Base-by-base conservation (phyloP, 2,329 filamentous ascomycete genomes). In the Stagonosporopsis rhizophila region DNA sequence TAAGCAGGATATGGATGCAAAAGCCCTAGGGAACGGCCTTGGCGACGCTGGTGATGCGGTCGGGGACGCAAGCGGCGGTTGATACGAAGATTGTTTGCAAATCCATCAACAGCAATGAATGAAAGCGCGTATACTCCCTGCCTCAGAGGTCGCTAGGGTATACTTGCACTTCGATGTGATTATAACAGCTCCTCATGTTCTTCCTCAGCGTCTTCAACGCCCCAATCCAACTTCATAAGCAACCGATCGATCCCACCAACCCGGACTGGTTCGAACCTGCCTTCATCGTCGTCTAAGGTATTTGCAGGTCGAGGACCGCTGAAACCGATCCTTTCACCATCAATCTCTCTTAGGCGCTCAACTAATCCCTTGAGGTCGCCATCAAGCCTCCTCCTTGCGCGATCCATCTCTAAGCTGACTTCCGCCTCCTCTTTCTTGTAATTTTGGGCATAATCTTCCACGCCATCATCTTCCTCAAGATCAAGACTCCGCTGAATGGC, bases 181-280 rank as follows among this genome's bases (percentile, higher is more conserved):
- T 56, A 61, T 35, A 65, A 30, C 42, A 71, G 56, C 41, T 69
- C 67, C 28, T 64, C 64, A 22, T 37, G 23, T 17, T 69, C 64
- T 19, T 48, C 48, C 17, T 49, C 52, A 51, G 65, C 67, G 22
- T 72, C 73, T 12, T 74, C 71, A 4, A 56, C 69, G n/a, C 76
- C 75, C 74, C 84, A 86, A 63, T 96, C 92, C 66, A 97, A 79
- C 80, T 96, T 96, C 91, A 96, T 96, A 71, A 97, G 76, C 71
- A 97, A 77, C 56, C 90, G 82, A 78, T 96, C 92, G 41, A 97
- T 86, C 1, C 92, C 90, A 0, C 91, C 91, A 3, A 91, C 85
- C 58, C 89, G 87, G 59, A 86, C 83, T 1, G 91, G 89, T 27
- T 88, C 82, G 72, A 91, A 96, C 0, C 79, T 81, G 35, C 79